Evolutionary conservation across 208 protist species (phyloP).

Genomic region (Phytomonas francai): DNA sequence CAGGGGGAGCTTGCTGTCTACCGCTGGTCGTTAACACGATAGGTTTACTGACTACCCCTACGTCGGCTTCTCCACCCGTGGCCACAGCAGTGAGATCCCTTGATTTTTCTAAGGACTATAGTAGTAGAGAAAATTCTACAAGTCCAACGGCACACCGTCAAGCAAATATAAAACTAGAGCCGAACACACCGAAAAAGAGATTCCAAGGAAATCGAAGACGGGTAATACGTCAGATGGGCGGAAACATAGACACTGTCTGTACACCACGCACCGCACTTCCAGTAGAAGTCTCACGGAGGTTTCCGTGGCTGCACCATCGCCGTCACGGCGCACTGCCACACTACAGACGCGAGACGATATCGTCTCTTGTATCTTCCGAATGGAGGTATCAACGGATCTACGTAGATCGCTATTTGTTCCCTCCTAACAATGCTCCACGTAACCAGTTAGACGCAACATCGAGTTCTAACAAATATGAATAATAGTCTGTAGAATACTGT

Average conservation of each 20-base stretch:
- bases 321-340: conserved; percentile 12
- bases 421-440: conserved; percentile 1
- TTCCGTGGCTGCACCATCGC: conserved; percentile 5
- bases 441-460: neutral
- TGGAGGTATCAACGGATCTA: conserved; percentile 75
- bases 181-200: neutral
- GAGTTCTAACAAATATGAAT: neutral
- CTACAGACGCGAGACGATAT: conserved; percentile 39
- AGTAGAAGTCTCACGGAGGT: neutral
- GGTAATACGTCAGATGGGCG: neutral
- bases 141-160: neutral
- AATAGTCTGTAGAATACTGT: neutral
- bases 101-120: neutral
- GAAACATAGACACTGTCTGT: neutral
- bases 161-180: neutral
- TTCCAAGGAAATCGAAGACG: neutral
- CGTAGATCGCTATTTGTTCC: conserved; percentile 43
- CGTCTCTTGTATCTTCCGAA: conserved; percentile 52
- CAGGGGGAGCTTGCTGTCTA: neutral
- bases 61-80: neutral
- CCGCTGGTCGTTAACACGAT: neutral
- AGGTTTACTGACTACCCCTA: neutral
- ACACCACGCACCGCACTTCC: neutral
- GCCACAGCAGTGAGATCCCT: neutral
- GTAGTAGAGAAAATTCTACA: neutral